A percentile compares a stretch with the other conserved stretches of the same genome.
Conservation (phyloP, 2,329 filamentous ascomycete species). For the Fusarium beomiforme region DNA sequence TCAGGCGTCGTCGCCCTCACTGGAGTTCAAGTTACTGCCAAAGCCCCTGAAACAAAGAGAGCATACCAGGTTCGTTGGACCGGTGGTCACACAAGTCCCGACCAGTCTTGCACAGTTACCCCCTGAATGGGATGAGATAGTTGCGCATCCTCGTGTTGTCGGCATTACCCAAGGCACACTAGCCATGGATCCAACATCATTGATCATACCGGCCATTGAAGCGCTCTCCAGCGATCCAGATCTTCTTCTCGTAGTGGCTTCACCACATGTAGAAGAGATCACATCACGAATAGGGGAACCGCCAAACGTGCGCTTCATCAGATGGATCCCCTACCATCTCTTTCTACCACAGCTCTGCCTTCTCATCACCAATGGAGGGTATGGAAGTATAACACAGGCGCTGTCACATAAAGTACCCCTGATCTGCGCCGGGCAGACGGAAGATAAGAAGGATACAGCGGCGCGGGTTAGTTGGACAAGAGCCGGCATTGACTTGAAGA, state of each 20-base stretch:
- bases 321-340: conserved; percentile 50
- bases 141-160: conserved; percentile 43
- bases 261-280: conserved; percentile 44
- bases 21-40: conserved; percentile 47
- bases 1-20: conserved; percentile 47
- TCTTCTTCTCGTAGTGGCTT: conserved; percentile 48
- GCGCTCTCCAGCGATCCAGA: conserved; percentile 44
- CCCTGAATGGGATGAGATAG: conserved; percentile 46
- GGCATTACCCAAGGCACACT: conserved; percentile 53
- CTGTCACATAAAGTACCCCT: conserved; percentile 49
- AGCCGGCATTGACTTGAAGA: conserved; percentile 50
- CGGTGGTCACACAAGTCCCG: conserved; percentile 44
- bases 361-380: conserved; percentile 51
- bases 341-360: conserved; percentile 48
- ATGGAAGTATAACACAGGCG: conserved; percentile 51
- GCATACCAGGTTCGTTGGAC: conserved; percentile 47
- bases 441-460: conserved; percentile 52
- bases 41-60: conserved; percentile 30
- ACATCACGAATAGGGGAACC: conserved; percentile 30
- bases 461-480: conserved; percentile 47
- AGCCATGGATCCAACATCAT: conserved; percentile 49
- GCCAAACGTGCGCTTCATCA: conserved; percentile 45
- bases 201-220: conserved; percentile 51
- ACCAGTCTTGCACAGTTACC: conserved; percentile 38
- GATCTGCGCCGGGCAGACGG: conserved; percentile 50